A percentile compares a stretch with the other conserved stretches of the same genome.
Conservation (phyloP, 208 protist species). For the Trypanosoma rangeli region DNA sequence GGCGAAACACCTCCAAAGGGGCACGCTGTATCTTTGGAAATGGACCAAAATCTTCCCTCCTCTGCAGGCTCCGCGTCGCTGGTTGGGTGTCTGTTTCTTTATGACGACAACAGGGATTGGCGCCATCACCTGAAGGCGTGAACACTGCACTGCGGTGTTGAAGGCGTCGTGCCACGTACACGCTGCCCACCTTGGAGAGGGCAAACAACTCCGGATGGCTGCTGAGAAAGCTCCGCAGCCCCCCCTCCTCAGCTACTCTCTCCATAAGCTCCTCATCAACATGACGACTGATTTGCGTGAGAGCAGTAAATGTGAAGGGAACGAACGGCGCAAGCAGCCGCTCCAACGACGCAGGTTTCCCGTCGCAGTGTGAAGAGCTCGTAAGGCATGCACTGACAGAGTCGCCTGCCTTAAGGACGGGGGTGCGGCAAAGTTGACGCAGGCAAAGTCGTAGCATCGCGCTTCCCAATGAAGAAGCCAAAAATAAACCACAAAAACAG, state of each 20-base stretch:
- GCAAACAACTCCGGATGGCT: conserved; percentile 26
- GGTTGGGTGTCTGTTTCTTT: background rate
- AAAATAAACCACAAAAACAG: conserved; percentile 7
- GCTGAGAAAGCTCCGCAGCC: conserved; percentile 28
- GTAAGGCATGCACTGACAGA: background rate
- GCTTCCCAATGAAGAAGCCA: conserved; percentile 2
- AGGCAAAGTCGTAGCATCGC: conserved; percentile 18
- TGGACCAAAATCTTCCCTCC: too few relatives aligned
- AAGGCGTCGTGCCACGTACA: conserved; percentile 33
- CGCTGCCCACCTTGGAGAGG: conserved; percentile 30
- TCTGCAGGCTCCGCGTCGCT: background rate
- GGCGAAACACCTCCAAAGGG: conserved; percentile 19
- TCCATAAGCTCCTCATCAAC: conserved; percentile 57
- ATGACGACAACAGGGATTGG: too few relatives aligned
- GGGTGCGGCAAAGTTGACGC: conserved; percentile 1
- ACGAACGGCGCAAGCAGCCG: conserved; percentile 35
- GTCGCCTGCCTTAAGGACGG: background rate
- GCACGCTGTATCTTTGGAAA: background rate
- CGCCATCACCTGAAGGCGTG: background rate
- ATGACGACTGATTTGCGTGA: conserved; percentile 54
- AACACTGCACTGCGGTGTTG: background rate
- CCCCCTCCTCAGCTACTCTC: conserved; percentile 24
- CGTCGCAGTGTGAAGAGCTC: background rate
- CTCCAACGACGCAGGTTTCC: background rate
- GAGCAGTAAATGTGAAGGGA: conserved; percentile 51